These are phyloP conservation scores for Gynochthodes officinalis DNA, from an alignment of 257 asterid species.

Conservation along the genomic window DNA sequence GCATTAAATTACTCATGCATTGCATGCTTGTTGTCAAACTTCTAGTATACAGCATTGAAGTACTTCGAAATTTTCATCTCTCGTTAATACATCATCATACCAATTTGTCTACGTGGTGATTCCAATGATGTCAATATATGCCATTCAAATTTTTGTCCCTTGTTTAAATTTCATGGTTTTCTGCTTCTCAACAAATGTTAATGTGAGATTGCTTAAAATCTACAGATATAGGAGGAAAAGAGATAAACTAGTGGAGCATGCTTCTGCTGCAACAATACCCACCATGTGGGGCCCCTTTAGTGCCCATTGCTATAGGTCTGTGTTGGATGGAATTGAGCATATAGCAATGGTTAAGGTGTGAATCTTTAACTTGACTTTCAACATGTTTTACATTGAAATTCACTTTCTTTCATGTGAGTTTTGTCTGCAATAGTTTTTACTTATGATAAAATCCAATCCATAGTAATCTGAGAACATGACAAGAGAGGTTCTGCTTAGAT, in stretches of 20 bases:
- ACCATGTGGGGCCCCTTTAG: conserved; percentile 95
- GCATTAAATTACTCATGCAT: background rate
- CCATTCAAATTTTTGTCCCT: background rate
- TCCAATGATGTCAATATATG: background rate
- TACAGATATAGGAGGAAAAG: conserved; percentile 91
- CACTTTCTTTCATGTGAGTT: background rate
- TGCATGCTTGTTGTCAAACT: background rate
- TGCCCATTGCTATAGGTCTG: conserved; percentile 77
- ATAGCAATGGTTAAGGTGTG: conserved; percentile 97
- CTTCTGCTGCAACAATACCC: conserved; percentile 93
- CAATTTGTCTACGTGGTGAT: background rate
- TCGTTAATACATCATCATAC: background rate
- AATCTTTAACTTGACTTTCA: background rate
- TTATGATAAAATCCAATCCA: background rate
- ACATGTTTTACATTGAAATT: background rate
- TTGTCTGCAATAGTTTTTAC: background rate
- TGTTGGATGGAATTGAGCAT: conserved; percentile 93
- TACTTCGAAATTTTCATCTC: background rate
- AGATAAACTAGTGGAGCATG: conserved; percentile 74
- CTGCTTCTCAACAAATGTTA: background rate
- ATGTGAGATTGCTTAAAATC: conserved; percentile 18
- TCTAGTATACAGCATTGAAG: too few relatives aligned
- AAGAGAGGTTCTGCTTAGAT: background rate
- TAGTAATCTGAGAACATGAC: background rate
- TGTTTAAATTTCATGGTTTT: background rate